Evolutionary conservation across 164 flowering plant genomes (phyloP), one percentile per base, ranked within the genome.

Genomic region (Annona squamosa): DNA sequence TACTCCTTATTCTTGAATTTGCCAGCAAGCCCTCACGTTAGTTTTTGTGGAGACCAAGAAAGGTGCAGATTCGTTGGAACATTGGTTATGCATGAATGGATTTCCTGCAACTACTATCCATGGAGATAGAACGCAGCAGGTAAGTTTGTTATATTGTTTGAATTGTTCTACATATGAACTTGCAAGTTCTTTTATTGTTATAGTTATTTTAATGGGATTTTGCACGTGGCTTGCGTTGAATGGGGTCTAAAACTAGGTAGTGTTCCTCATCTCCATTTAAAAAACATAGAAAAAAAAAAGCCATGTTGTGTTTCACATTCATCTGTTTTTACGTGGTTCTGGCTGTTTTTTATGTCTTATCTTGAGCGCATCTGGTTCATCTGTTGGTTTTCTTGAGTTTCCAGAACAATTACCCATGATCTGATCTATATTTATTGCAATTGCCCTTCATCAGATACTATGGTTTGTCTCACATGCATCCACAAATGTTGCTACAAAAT

Each of bases 1-100:
- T 43, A 46, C 3, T 46, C 5, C 17, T 41, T 64, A 19, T 61
- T 72, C 7, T 37, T 63, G 67, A 63, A 16, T 72, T 47, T 81
- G 82, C 37, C 86, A 88, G 91, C 82, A 75, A 77, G 75, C 84
- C 69, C 66, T 88, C 75, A 88, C 90, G 3, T 72, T 88, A 65
- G 84, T 88, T 41, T 88, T 88, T 81, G 90, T 85, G 41, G 90
- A 88, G 85, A 88, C 88, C 0, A 88, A 88, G 80, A 85, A 76
- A 75, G 87, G 90, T 42, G 91, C 86, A 7, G 91, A 88, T 79
- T 72, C 81, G 3, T 71, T 88, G 52, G 89, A 85, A 52, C 59
- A 79, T 46, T 87, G 87, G 86, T 65, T 88, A 57, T 83, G 77
- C 46, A 71, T 37, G 48, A 85, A 84, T 74, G 88, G 88, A 48